phyloP scores from a whole-genome alignment of 1,284 basidiomycete species.

The Ceratobasidium sp. region DNA sequence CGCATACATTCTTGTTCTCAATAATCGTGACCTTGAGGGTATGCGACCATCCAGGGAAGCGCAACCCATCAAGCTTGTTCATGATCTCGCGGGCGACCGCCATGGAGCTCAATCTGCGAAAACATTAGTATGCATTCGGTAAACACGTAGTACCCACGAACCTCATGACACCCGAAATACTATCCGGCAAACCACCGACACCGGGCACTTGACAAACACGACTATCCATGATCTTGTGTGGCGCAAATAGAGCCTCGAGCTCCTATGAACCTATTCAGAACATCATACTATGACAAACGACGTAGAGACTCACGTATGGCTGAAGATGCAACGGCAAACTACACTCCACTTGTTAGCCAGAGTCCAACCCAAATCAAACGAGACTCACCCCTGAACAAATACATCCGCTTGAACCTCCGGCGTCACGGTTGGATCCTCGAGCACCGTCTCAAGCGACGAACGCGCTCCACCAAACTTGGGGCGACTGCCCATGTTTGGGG shows the following conservation, averaged over 20 bases:
- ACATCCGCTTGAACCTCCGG: slow-evolving; percentile 40
- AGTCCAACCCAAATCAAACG: background rate
- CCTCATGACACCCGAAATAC: slow-evolving; percentile 42
- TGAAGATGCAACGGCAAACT: slow-evolving; percentile 32
- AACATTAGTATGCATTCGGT: slow-evolving; percentile 12
- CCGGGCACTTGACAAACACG: slow-evolving; percentile 34
- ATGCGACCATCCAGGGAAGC: slow-evolving; percentile 33
- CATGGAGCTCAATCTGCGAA: slow-evolving; percentile 26
- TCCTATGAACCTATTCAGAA: background rate
- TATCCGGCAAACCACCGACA: slow-evolving; percentile 17
- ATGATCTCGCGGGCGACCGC: slow-evolving; percentile 18
- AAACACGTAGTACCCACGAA: background rate
- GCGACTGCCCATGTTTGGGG: background rate
- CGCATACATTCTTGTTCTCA: slow-evolving; percentile 31
- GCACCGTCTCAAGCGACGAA: slow-evolving; percentile 41
- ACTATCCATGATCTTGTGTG: slow-evolving; percentile 42
- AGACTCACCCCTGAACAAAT: slow-evolving; percentile 37
- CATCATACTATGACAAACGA: background rate
- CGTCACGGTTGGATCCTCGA: slow-evolving; percentile 27
- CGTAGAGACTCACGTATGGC: background rate
- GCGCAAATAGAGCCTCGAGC: slow-evolving; percentile 36
- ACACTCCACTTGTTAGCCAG: background rate
- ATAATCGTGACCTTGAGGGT: slow-evolving; percentile 32
- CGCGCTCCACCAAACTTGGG: slow-evolving; percentile 36
- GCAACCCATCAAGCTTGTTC: slow-evolving; percentile 27